Base-by-base conservation (phyloP, 2,329 filamentous ascomycete genomes). In the Daldinia sp. region DNA sequence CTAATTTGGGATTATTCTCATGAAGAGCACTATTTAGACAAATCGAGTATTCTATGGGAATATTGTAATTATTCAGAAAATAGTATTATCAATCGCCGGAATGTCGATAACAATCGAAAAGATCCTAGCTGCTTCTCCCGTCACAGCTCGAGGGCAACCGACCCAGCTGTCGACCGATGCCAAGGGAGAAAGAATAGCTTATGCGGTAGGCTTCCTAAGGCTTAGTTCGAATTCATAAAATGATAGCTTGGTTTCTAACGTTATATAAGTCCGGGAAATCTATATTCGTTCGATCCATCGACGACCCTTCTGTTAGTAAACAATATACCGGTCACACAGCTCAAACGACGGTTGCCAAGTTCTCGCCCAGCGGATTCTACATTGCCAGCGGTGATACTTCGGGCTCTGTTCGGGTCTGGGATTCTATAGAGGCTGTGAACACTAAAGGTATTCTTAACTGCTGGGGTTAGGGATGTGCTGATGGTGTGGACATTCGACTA, bases 241-340 rank as follows among this genome's bases (percentile, higher is more conserved):
- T 13, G 13, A 3, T 18, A 28, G 39, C 18, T 35, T 69, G 10
- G 6, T 55, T 61, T 73, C 63, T 73, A 51, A 67, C 55, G 4
- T 41, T 10, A 42, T 44, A 57, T 12, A 74, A 97, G 93, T 95
- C 94, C 60, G 94, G 93, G 78, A 98, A 98, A 85, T 98, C 95
- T 69, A 91, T 99, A 82, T 98, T 98, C 82, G 86, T 99, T 54
- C 93, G 96, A 74, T 94, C 91, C 70, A 97, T 99, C 83, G 95
- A 99, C 83, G 85, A 96, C 79, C 95, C 95, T 59, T 87, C 93
- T 72, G 82, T 91, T 71, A 90, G 90, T 80, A 94, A 92, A 78
- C 94, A 99, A 81, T 99, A 98, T 82, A 97, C 91, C 13, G 91
- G 92, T 75, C 96, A 99, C 83, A 97, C 93, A 53, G 87, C 92